A percentile compares a stretch with the other conserved stretches of the same genome.
Conservation (phyloP, 2,329 filamentous ascomycete species). For the Fusarium odoratissimum region DNA sequence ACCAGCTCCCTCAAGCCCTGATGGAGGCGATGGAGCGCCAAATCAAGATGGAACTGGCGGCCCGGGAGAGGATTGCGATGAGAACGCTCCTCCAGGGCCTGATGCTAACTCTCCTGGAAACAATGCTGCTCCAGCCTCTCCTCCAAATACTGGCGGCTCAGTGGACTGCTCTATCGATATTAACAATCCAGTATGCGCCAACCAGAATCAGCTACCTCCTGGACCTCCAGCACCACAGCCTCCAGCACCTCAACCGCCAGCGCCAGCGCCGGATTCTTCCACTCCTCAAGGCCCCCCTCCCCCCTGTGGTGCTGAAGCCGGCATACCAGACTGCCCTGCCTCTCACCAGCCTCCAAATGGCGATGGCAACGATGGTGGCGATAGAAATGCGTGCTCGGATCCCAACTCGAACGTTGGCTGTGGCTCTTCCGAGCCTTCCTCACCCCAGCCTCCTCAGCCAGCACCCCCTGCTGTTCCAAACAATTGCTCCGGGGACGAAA, state of each 20-base stretch:
- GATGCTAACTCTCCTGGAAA: background rate
- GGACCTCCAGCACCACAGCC: background rate
- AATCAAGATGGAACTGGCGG: background rate
- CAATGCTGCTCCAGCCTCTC: background rate
- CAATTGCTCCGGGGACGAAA: background rate
- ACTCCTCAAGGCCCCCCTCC: background rate
- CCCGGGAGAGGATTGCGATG: slow-evolving; percentile 13
- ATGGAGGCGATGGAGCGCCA: background rate
- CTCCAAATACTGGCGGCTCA: background rate
- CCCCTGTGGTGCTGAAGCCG: background rate
- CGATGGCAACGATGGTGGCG: background rate
- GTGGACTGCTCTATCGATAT: slow-evolving; percentile 1
- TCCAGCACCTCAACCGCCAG: background rate
- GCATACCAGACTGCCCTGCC: background rate
- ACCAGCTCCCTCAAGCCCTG: background rate
- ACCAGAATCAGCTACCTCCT: background rate
- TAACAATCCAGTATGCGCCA: slow-evolving; percentile 4
- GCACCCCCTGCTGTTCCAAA: background rate
- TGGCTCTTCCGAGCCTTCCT: background rate
- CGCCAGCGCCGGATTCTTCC: background rate
- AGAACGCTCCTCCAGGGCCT: background rate
- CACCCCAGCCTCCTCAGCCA: background rate
- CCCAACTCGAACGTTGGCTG: background rate
- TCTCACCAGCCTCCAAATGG: background rate
- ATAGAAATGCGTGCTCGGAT: background rate